Evolutionary conservation across 805 yeast species (phyloP), one percentile per base, ranked within the genome.

Genomic region (Yamadazyma tumulicola): DNA sequence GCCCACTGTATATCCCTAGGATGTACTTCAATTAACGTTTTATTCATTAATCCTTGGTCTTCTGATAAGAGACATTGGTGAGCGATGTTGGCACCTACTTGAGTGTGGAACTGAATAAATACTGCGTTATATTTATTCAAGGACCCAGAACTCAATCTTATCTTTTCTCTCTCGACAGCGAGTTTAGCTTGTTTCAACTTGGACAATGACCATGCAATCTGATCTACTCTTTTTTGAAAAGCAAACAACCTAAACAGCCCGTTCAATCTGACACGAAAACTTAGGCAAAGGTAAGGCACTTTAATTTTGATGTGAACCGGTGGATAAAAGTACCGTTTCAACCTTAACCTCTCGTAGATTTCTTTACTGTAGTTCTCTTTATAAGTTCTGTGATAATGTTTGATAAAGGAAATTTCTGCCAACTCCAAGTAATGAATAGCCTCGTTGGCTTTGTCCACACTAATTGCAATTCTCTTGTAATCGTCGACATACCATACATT

Each of bases 1-100:
- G 59, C 48, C 96, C 97, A 88, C 1, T 81, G 57, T 1, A 88
- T 64, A 48, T 85, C 94, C 6, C 67, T 54, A 2, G 89, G 83
- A 47, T 81, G 72, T 2, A 81, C 69, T 12, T 77, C 81, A 18
- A 74, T 52, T 21, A 75, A 38, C 3, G 70, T 65, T 26, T 58
- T 57, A 41, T 66, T 68, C 49, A 75, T 56, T 28, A 50, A 56
- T 3, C 72, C 72, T 37, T 70, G 65, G 10, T 54, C 45, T 26
- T 64, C 58, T 1, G 75, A 63, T 1, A 78, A 49, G 8, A 78
- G 52, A 3, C 80, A 55, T 48, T 85, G 87, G 32, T 74, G 75
- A 0, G 85, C 79, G 19, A 81, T 64, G 40, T 78, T 77, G 0
- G 89, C 81, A 1, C 79, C 74, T 3, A 66, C 47, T 21, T 74